These are phyloP conservation scores for Penicillium griseofulvum DNA, from an alignment of 2,329 filamentous ascomycete genomes.

Conservation along the genomic window DNA sequence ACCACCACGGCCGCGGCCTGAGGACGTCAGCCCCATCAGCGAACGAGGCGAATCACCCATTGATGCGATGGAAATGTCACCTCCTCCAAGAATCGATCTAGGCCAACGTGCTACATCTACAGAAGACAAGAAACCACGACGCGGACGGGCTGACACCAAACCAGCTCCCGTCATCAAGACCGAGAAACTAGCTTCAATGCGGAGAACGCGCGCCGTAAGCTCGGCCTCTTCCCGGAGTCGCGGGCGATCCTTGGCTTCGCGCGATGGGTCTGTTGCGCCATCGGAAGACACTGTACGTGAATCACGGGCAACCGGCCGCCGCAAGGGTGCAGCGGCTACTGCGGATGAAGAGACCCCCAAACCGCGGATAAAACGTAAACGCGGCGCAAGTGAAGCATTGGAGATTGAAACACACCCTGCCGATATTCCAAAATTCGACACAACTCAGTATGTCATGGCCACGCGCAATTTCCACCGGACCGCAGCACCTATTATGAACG, in stretches of 20 bases:
- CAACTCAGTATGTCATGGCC: slow-evolving; percentile 40
- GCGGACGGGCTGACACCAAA: slow-evolving; percentile 23
- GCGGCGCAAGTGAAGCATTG: slow-evolving; percentile 33
- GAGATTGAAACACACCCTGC: slow-evolving; percentile 30
- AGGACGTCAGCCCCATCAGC: slow-evolving; percentile 48
- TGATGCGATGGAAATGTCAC: slow-evolving; percentile 28
- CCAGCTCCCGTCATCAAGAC: slow-evolving; percentile 20
- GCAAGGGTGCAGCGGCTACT: slow-evolving; percentile 21
- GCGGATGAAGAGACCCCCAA: slow-evolving; percentile 29
- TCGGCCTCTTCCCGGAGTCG: slow-evolving; percentile 39
- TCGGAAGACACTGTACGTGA: slow-evolving; percentile 24
- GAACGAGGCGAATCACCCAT: slow-evolving; percentile 41
- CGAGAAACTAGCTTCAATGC: slow-evolving; percentile 27
- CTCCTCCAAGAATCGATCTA: slow-evolving; percentile 22
- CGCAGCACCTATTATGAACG: slow-evolving; percentile 69
- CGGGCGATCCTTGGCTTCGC: slow-evolving; percentile 36
- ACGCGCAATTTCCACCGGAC: slow-evolving; percentile 60
- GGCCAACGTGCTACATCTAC: slow-evolving; percentile 18
- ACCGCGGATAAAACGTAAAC: slow-evolving; percentile 42
- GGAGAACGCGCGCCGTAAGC: slow-evolving; percentile 34
- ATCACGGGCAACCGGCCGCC: slow-evolving; percentile 28
- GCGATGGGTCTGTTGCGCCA: slow-evolving; percentile 27
- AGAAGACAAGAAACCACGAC: slow-evolving; percentile 23
- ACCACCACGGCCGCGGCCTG: slow-evolving; percentile 40
- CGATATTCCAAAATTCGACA: slow-evolving; percentile 28